A percentile compares a stretch with the other conserved stretches of the same genome.
Evolutionary conservation across 129 eudicot genomes (phyloP).

Genomic region (Logfia minima): DNA sequence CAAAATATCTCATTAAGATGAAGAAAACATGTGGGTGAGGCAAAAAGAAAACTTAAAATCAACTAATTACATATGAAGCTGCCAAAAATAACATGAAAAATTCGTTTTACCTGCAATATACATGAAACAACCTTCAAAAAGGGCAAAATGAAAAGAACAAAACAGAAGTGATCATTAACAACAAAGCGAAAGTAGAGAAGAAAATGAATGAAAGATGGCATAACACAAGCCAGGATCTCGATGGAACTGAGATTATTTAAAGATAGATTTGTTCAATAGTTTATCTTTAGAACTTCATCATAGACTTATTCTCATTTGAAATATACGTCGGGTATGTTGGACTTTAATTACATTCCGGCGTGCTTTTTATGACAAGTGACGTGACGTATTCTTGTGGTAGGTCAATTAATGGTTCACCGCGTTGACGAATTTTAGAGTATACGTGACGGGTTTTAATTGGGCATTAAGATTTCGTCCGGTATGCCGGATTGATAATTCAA

Average conservation of each 20-base stretch:
- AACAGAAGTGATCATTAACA: neutral
- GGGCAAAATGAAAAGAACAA: neutral
- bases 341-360: too few species aligned
- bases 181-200: neutral
- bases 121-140: too few species aligned
- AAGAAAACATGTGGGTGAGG: neutral
- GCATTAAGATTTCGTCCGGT: too few species aligned
- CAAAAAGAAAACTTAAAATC: neutral
- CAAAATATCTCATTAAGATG: neutral
- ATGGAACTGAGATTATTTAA: neutral
- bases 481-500: too few species aligned
- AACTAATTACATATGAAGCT: neutral
- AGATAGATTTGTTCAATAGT: neutral
- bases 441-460: too few species aligned
- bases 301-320: neutral
- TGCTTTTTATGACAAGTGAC: too few species aligned
- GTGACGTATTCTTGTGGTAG: too few species aligned
- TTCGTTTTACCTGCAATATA: neutral
- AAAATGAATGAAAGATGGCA: neutral
- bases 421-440: too few species aligned
- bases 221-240: neutral
- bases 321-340: too few species aligned
- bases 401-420: too few species aligned
- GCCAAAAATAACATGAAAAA: neutral
- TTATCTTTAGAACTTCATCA: neutral